Conservation (phyloP, 768 basidiomycete genomes). For the Exsudoporus frostii region DNA sequence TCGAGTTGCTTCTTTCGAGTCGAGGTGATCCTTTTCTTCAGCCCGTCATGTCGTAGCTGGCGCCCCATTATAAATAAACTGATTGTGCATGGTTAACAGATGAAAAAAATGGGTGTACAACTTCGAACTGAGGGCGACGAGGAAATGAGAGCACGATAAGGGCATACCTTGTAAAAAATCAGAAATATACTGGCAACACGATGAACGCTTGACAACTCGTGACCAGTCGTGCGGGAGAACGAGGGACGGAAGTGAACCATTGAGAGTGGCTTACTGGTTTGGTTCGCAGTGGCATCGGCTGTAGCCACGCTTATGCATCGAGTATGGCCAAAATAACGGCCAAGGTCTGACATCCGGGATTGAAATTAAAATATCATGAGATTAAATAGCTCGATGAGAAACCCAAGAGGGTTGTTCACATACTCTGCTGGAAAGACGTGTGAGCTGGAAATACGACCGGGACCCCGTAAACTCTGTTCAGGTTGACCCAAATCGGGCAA, state of each 20-base stretch:
- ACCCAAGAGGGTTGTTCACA: background rate
- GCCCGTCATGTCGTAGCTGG: no score
- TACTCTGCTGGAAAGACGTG: no score
- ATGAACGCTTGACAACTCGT: background rate
- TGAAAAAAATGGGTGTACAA: no score
- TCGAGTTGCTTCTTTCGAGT: no score
- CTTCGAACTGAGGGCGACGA: no score
- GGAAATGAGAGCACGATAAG: no score
- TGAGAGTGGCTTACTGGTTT: background rate
- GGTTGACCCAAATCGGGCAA: background rate
- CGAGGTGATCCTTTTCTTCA: no score
- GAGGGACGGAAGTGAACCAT: background rate
- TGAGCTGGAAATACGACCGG: background rate
- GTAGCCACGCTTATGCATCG: no score
- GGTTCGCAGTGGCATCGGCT: background rate
- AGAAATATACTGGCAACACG: background rate
- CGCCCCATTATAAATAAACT: no score
- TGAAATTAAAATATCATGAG: no score
- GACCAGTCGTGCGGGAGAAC: background rate
- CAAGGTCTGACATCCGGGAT: background rate
- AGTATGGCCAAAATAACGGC: background rate
- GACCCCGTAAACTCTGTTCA: slow-evolving; percentile 23
- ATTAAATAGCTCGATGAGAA: background rate
- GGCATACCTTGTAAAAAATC: no score
- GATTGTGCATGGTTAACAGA: no score